phyloP scores from a whole-genome alignment of 257 asterid species.

The Solanum etuberosum region DNA sequence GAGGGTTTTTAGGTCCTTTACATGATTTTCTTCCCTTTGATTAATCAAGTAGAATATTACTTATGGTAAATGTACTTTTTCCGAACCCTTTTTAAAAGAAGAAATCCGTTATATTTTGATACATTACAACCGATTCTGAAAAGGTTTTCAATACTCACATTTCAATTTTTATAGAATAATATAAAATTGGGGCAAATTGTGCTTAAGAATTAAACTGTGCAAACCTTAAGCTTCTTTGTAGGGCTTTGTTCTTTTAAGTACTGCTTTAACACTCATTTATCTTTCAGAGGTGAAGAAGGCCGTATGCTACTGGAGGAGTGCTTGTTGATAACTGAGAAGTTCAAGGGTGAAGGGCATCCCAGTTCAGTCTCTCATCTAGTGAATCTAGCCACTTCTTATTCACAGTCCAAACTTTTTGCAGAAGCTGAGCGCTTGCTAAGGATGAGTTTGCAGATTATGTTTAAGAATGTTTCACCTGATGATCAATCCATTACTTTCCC shows the following conservation, averaged over 20 bases:
- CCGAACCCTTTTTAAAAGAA: not conserved
- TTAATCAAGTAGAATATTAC: not conserved
- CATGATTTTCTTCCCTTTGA: not conserved
- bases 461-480: slow-evolving; percentile 48
- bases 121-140: not conserved
- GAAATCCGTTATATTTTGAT: not conserved
- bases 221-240: not conserved
- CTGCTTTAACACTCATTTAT: not conserved
- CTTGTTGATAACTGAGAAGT: slow-evolving; percentile 46
- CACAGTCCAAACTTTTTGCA: slow-evolving; percentile 60
- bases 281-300: slow-evolving; percentile 71
- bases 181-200: not conserved
- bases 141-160: not conserved
- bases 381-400: slow-evolving; percentile 87
- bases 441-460: slow-evolving; percentile 62
- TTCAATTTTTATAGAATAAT: not conserved
- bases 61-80: not conserved
- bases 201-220: not conserved
- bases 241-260: not conserved
- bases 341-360: slow-evolving; percentile 69
- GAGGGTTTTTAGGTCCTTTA: not conserved
- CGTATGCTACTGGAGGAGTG: slow-evolving; percentile 62
- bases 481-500: slow-evolving; percentile 79
- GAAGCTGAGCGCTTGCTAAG: slow-evolving; percentile 83
- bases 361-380: slow-evolving; percentile 64